These are phyloP conservation scores for Sarocladium strictum DNA, from an alignment of 2,329 filamentous ascomycete genomes.

Conservation along the genomic window DNA sequence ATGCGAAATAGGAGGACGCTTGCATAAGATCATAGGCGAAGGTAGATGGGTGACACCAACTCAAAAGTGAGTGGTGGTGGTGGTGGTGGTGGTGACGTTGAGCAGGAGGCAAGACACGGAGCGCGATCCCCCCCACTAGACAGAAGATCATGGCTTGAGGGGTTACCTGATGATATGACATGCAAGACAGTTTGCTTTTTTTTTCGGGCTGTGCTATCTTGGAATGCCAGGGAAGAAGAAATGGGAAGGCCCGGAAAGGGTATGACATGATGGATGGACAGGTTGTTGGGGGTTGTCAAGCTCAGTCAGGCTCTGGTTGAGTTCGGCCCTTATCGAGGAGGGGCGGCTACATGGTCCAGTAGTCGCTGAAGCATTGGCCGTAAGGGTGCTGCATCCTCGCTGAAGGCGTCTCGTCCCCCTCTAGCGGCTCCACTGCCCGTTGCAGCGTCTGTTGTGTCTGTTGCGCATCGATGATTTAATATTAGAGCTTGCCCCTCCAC, in stretches of 20 bases:
- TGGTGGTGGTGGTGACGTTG: constrained; percentile 1
- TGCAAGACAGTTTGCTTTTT: not conserved
- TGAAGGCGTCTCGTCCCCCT: too few relatives aligned
- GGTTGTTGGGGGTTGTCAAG: not conserved
- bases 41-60: not conserved
- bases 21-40: constrained; percentile 2
- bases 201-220: constrained; percentile 6
- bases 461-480: constrained; percentile 6
- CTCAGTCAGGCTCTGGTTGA: too few relatives aligned
- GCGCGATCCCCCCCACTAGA: not conserved
- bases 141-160: not conserved
- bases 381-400: not conserved
- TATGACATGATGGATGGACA: constrained; percentile 3
- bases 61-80: not conserved
- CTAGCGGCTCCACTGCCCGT: not conserved
- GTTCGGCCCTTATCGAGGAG: constrained; percentile 1
- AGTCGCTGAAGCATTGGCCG: not conserved
- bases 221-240: not conserved
- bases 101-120: not conserved
- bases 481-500: constrained; percentile 9
- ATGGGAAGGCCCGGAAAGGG: not conserved
- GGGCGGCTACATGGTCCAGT: not conserved
- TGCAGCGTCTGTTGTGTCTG: not conserved
- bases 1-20: not conserved
- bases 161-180: not conserved